These are phyloP conservation scores for Backusella luteola DNA, from an alignment of 192 early-diverging fungal genomes.

Conservation along the genomic window DNA sequence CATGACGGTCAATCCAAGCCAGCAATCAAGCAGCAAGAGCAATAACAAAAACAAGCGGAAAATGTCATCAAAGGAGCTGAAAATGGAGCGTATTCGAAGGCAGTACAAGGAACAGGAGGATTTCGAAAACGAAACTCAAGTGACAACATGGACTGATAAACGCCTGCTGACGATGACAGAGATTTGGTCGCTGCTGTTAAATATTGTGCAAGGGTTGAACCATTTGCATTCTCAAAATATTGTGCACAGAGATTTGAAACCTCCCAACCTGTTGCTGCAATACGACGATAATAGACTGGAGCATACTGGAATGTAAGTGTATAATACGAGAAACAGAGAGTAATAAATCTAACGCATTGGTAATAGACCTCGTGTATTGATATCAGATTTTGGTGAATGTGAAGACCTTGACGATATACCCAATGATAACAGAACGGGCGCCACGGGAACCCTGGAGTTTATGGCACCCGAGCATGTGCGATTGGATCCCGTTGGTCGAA, in stretches of 20 bases:
- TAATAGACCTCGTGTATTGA: constrained; percentile 72
- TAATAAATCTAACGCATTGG: not conserved
- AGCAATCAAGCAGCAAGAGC: not conserved
- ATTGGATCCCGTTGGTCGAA: constrained; percentile 54
- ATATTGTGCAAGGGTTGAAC: constrained; percentile 86
- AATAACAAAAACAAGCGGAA: not conserved
- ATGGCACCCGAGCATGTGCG: constrained; percentile 81
- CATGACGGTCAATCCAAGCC: constrained; percentile 48
- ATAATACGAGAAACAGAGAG: constrained; percentile 10
- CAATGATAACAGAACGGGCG: constrained; percentile 76
- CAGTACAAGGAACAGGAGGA: constrained; percentile 22
- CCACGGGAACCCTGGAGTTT: constrained; percentile 93
- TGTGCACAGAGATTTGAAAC: constrained; percentile 93
- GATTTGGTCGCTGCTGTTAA: constrained; percentile 86
- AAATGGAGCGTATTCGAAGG: constrained; percentile 25
- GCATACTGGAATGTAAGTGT: not conserved
- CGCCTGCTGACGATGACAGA: constrained; percentile 57
- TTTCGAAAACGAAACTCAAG: constrained; percentile 5
- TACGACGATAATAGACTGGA: constrained; percentile 44
- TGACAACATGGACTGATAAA: constrained; percentile 12
- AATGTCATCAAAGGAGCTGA: constrained; percentile 21
- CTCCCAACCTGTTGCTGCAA: constrained; percentile 86
- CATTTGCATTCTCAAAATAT: constrained; percentile 89
- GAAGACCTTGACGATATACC: constrained; percentile 75
- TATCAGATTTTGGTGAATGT: constrained; percentile 98